Base-by-base conservation (phyloP, 2,329 filamentous ascomycete genomes). In the Zalaria sp. region DNA sequence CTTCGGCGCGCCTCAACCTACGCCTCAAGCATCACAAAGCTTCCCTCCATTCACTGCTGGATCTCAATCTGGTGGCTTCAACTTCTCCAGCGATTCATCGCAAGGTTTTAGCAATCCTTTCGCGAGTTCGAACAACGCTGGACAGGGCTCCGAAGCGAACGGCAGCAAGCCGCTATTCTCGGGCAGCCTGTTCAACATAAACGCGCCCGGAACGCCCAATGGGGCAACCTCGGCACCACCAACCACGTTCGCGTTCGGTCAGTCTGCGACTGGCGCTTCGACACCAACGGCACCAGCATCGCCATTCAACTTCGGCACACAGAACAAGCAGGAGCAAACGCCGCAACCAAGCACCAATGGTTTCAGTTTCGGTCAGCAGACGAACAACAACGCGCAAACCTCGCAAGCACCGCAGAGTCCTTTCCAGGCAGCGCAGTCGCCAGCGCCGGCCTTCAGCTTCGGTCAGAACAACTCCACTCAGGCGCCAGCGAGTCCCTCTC, bases 131-230 rank as follows among this genome's bases (percentile, higher is more conserved):
- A 25, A n/a, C n/a, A 8, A 39, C 11, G 25, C 42, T 26, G 27
- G 29, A 34, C 5, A 31, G 18, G 18, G 18, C 18, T 27, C 27
- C 26, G 25, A 31, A 11, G 25, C 10, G 11, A 27, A 27, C 18
- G 18, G 37, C 25, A 38, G 42, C 2, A n/a, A n/a, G 7, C 29
- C 29, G n/a, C n/a, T n/a, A n/a, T 43, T 43, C 28, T 34, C 10
- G 7, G 42, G 42, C 9, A 43, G 34, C 34, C 39, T 43, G 8
- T 43, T 43, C 38, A 43, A 37, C 26, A 34, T 43, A 11, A n/a
- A n/a, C 29, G 29, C 29, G 7, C 29, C 29, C 7, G n/a, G 29
- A 7, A 32, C 29, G n/a, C 29, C 29, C n/a, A n/a, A 32, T 7
- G 29, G 7, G n/a, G 29, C 29, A 32, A 32, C n/a, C 29, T 32